A percentile compares a stretch with the other conserved stretches of the same genome.
These are phyloP conservation scores for Echium plantagineum DNA, from an alignment of 257 asterid species.

Conservation along the genomic window DNA sequence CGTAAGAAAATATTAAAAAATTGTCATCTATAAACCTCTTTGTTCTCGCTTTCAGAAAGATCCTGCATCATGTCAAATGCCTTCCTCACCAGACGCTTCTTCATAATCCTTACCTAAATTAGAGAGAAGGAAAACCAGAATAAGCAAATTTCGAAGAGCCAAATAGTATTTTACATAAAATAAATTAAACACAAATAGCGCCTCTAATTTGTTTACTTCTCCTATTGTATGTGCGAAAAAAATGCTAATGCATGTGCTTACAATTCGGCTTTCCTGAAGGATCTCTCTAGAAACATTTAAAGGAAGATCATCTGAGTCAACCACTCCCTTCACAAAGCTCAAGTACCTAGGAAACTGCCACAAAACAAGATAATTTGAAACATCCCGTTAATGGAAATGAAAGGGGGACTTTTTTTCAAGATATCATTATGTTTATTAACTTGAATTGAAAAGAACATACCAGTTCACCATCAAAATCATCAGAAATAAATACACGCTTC, in stretches of 20 bases:
- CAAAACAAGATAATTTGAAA: conserved; percentile 9
- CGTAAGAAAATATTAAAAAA: neutral
- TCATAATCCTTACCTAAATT: conserved; percentile 88
- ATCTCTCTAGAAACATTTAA: conserved; percentile 98
- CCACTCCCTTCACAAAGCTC: conserved; percentile 97
- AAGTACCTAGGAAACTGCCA: conserved; percentile 90
- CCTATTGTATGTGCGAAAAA: neutral
- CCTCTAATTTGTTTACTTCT: neutral
- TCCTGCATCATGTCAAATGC: conserved; percentile 99
- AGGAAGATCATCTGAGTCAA: conserved; percentile 97
- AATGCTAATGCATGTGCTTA: conserved; percentile 22
- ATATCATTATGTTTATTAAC: neutral
- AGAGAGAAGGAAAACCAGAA: conserved; percentile 5
- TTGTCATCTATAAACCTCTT: conserved; percentile 45
- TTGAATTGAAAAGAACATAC: conserved; percentile 26
- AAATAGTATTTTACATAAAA: neutral
- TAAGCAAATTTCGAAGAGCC: neutral
- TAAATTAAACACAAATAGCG: neutral
- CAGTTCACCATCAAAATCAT: conserved; percentile 98
- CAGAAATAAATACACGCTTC: conserved; percentile 92
- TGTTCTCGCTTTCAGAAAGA: conserved; percentile 81
- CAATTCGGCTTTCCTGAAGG: conserved; percentile 98
- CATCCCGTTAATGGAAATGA: neutral
- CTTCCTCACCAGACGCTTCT: conserved; percentile 92
- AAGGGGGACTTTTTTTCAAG: neutral